Evolutionary conservation across 176 grass and related monocot genomes (phyloP).

Genomic region (Raddia distichophylla): DNA sequence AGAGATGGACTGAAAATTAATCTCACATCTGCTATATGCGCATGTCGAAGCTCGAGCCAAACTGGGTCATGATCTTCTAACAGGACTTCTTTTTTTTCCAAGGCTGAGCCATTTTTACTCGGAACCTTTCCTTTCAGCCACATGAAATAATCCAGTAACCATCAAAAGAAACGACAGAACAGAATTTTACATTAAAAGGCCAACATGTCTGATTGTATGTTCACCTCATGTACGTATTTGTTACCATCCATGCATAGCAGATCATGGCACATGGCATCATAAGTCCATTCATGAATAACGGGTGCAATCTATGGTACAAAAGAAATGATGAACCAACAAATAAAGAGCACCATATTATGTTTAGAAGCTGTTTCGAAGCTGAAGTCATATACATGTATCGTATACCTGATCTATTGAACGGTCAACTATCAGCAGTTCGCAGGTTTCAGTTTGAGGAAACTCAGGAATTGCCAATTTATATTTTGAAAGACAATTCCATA

Average conservation of each 20-base stretch:
- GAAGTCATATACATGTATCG: neutral
- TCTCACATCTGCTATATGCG: slow-evolving; percentile 85
- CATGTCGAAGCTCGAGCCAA: slow-evolving; percentile 84
- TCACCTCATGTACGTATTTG: slow-evolving; percentile 92
- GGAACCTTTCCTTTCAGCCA: slow-evolving; percentile 57
- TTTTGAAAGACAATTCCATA: slow-evolving; percentile 79
- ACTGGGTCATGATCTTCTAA: slow-evolving; percentile 94
- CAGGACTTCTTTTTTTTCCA: slow-evolving; percentile 82
- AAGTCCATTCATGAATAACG: slow-evolving; percentile 99
- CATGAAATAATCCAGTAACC: neutral
- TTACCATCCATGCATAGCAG: slow-evolving; percentile 90
- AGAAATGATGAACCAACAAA: slow-evolving; percentile 24
- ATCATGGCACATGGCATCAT: slow-evolving; percentile 99
- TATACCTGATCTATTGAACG: slow-evolving; percentile 88
- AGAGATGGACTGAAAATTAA: neutral
- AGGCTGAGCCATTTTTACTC: slow-evolving; percentile 59
- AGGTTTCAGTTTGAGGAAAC: slow-evolving; percentile 89
- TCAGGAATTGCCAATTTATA: slow-evolving; percentile 69
- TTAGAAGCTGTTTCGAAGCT: slow-evolving; percentile 29
- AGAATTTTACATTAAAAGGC: slow-evolving; percentile 21
- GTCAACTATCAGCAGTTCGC: slow-evolving; percentile 95
- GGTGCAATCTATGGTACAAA: slow-evolving; percentile 73
- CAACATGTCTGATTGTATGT: slow-evolving; percentile 6
- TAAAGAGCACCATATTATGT: slow-evolving; percentile 2
- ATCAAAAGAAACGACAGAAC: neutral